These are phyloP conservation scores for Xylaria sp. DNA, from an alignment of 2,329 filamentous ascomycete genomes.

Conservation along the genomic window DNA sequence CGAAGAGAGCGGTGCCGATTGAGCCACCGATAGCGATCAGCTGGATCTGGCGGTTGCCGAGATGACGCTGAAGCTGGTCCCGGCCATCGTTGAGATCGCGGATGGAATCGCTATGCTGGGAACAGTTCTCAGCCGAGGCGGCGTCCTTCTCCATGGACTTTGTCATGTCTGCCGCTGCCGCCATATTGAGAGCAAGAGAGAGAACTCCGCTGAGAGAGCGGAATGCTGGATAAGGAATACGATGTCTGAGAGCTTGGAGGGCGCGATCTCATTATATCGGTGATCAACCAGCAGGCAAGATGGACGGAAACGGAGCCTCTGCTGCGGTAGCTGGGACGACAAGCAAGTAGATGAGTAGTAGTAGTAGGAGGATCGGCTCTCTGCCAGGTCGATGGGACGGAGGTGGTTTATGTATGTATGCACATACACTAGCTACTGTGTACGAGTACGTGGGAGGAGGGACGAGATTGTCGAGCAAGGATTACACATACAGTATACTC, in stretches of 20 bases:
- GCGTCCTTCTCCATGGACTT: conserved; percentile 27
- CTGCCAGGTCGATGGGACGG: conserved; percentile 6
- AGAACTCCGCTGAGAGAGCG: conserved; percentile 46
- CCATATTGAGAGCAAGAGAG: conserved; percentile 46
- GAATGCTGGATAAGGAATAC: conserved; percentile 43
- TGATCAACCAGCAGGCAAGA: neutral
- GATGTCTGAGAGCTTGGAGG: conserved; percentile 39
- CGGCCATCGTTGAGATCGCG: conserved; percentile 37
- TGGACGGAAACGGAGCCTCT: neutral
- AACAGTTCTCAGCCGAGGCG: conserved; percentile 39
- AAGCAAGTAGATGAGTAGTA: neutral
- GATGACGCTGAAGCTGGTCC: conserved; percentile 53
- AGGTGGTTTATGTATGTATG: conserved; percentile 23
- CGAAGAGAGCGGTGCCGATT: conserved; percentile 68
- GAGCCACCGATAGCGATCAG: conserved; percentile 68
- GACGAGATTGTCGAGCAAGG: neutral
- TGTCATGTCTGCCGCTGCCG: conserved; percentile 34
- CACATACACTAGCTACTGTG: too few relatives aligned
- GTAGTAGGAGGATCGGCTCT: neutral
- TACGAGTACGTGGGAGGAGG: too few relatives aligned
- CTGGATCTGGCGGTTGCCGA: conserved; percentile 63
- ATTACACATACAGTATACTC: too few relatives aligned
- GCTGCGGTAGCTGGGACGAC: neutral
- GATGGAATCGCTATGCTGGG: conserved; percentile 38
- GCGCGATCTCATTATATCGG: conserved; percentile 42